Base-by-base conservation (phyloP, 2,329 filamentous ascomycete genomes). In the Botrytis hyacinthi region DNA sequence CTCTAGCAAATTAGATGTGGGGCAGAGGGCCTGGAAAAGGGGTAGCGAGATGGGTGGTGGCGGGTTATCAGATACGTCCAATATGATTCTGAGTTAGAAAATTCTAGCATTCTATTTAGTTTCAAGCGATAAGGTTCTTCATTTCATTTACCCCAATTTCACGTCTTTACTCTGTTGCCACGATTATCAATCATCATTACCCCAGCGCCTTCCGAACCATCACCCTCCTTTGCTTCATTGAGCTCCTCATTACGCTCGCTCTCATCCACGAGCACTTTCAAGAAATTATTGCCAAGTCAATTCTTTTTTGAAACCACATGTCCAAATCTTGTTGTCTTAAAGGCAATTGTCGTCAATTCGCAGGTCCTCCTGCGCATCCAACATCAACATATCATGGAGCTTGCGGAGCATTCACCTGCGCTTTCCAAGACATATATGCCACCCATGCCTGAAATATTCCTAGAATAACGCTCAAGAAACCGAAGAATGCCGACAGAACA, bases 271-370 rank as follows among this genome's bases (percentile, higher is more conserved):
- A 14, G 4, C 12, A n/a, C 26, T 51, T 51, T 51, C 10, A 16
- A 7, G 48, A n/a, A 7, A 14, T 0, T 6, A 16, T 10, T n/a
- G 4, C 2, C 10, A 51, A 6, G 16, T 14, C 2, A 7, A 16
- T 7, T 51, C 26, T 14, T n/a, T n/a, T n/a, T 51, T 5, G 26
- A 51, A n/a, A 5, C 10, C 4, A 51, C 12, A 51, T 51, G 9
- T n/a, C 4, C 4, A n/a, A 10, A 10, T 12, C 22, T 26, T n/a
- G 22, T 51, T 26, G 20, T 14, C 46, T 51, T 12, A n/a, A 10
- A 14, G 46, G 4, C 46, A 12, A n/a, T 14, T 51, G 4, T 26
- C 46, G 5, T 14, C 5, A n/a, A 51, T 26, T 51, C 2, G 14
- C 12, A 7, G 5, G 26, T 51, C 48, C 48, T 51, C 22, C 10